Conservation (phyloP, 441 rosid species). For the Metrosideros polymorpha region DNA sequence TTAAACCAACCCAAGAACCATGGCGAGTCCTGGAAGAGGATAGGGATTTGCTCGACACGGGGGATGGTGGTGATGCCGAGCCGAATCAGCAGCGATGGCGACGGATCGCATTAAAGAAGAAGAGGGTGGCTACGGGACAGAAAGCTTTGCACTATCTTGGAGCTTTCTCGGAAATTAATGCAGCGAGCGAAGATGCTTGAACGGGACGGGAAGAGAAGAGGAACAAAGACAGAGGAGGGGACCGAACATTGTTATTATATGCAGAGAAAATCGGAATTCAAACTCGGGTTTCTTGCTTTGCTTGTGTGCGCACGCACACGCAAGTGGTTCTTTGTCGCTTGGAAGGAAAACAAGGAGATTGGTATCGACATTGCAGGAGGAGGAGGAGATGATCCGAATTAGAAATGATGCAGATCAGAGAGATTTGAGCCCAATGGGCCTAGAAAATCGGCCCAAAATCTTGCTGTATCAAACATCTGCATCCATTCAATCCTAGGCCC, state of each 20-base stretch:
- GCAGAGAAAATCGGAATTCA: not conserved
- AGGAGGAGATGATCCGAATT: not conserved
- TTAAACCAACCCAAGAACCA: not conserved
- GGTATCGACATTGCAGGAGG: not conserved
- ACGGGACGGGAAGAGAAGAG: not conserved
- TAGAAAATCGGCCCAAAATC: not conserved
- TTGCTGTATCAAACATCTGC: not conserved
- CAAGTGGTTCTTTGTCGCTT: not conserved
- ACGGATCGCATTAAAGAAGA: not conserved
- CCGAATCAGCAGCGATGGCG: not conserved
- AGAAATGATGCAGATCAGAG: not conserved
- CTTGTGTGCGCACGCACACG: not conserved
- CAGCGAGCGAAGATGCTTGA: not conserved
- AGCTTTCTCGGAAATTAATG: not conserved
- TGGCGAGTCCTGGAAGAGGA: not conserved
- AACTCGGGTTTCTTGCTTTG: not conserved
- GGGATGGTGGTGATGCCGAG: not conserved
- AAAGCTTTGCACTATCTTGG: not conserved
- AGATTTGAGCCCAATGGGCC: not conserved
- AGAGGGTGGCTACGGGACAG: not conserved
- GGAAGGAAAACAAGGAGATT: not conserved
- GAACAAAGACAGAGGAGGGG: not conserved
- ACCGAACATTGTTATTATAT: not conserved
- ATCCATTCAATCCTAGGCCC: not conserved
- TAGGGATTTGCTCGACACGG: not conserved